Percentiles rank a stretch among this genome's conserved stretches.
phyloP scores from a whole-genome alignment of 2,329 filamentous ascomycete species.

The Teratosphaeria zuluensis region DNA sequence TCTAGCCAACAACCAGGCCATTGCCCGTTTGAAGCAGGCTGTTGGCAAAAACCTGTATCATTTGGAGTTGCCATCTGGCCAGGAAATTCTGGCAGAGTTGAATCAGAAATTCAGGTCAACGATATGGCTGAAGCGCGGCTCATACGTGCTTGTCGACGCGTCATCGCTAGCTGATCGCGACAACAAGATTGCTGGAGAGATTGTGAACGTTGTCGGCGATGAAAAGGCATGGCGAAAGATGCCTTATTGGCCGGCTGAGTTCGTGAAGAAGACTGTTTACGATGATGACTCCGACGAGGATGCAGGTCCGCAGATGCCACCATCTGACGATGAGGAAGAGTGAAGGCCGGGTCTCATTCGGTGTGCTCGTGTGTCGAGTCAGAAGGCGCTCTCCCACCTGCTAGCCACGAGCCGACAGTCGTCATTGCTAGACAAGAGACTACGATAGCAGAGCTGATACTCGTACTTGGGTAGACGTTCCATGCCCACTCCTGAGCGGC shows the following conservation, averaged over 20 bases:
- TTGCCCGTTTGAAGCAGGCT: constrained; percentile 71
- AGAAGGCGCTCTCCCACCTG: constrained; percentile 6
- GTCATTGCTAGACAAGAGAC: constrained; percentile 61
- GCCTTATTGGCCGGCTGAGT: constrained; percentile 57
- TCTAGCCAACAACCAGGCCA: constrained; percentile 44
- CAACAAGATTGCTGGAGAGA: constrained; percentile 77
- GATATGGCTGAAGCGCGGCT: constrained; percentile 85
- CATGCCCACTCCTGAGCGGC: constrained; percentile 79
- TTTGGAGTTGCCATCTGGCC: constrained; percentile 59
- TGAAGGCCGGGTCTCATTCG: constrained; percentile 5
- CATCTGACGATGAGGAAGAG: constrained; percentile 23
- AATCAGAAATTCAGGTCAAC: constrained; percentile 79
- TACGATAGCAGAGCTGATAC: constrained; percentile 54
- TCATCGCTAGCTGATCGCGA: constrained; percentile 54
- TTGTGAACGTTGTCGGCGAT: constrained; percentile 84
- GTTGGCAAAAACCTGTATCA: constrained; percentile 85
- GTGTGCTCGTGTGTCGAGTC: constrained; percentile 5
- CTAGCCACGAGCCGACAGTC: constrained; percentile 50
- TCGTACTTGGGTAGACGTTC: constrained; percentile 84
- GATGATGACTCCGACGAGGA: constrained; percentile 60
- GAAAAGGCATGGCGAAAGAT: constrained; percentile 89
- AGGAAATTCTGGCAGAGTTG: constrained; percentile 66
- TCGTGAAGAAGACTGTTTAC: constrained; percentile 40
- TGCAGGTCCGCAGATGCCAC: constrained; percentile 30
- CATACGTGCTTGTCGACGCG: constrained; percentile 76